phyloP scores from a whole-genome alignment of 108 stramenopile genomes.

The Pseudonitzschia multiseries region DNA sequence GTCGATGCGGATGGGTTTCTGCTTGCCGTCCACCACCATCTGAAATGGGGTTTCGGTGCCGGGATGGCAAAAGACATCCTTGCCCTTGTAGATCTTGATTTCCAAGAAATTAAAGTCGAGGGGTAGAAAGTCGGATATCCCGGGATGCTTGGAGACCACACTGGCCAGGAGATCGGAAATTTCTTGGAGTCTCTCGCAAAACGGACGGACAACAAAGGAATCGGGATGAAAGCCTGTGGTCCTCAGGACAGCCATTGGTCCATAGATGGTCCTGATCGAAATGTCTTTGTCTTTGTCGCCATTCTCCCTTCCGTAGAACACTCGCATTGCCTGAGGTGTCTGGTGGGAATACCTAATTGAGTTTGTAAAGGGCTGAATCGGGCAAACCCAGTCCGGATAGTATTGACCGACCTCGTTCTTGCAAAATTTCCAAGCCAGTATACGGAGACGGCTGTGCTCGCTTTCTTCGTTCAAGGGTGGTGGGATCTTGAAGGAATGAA shows the following conservation, averaged over 20 bases:
- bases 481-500: no score
- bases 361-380: not conserved
- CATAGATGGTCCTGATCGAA: not conserved
- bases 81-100: constrained; percentile 4
- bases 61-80: not conserved
- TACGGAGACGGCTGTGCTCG: no score
- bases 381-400: not conserved
- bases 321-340: not conserved
- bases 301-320: not conserved
- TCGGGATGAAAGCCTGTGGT: not conserved
- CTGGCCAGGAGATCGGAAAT: not conserved
- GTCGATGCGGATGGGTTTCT: not conserved
- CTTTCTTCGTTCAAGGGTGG: no score
- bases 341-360: not conserved
- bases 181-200: not conserved
- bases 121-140: not conserved
- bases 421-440: no score
- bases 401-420: no score
- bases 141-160: not conserved
- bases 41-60: not conserved
- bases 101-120: constrained; percentile 8
- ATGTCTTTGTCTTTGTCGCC: not conserved
- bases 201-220: not conserved
- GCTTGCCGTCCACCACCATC: not conserved
- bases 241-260: not conserved